Evolutionary conservation across 108 stramenopile genomes (phyloP).

Genomic region (Cyclotella kingstonii): DNA sequence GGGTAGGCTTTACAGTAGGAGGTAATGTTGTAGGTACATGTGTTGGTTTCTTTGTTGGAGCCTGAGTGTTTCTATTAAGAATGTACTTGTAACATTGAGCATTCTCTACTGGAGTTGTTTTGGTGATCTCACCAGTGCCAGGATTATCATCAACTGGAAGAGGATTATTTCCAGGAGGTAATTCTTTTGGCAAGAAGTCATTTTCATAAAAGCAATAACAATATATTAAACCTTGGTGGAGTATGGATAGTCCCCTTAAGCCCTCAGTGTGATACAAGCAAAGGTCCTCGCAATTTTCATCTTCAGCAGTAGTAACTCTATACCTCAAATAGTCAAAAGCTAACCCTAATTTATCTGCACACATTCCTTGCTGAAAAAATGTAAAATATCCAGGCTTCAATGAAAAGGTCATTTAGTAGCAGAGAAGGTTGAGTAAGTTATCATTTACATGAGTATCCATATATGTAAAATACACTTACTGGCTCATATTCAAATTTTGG

Average conservation of each 20-base stretch:
- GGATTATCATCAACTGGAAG: neutral
- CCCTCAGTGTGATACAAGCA: neutral
- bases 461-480: neutral
- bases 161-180: neutral
- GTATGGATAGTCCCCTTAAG: constrained; percentile 1
- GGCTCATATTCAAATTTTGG: neutral
- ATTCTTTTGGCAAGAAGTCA: neutral
- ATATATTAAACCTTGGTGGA: neutral
- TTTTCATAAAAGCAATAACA: constrained; percentile 8
- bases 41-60: constrained; percentile 20
- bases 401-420: neutral
- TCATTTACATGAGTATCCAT: neutral
- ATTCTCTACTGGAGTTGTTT: neutral
- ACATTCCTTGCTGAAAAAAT: neutral
- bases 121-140: constrained; percentile 3
- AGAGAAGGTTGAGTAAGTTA: neutral
- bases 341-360: neutral
- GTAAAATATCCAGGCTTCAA: neutral
- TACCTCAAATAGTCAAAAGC: constrained; percentile 6
- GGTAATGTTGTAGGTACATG: constrained; percentile 8
- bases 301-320: neutral
- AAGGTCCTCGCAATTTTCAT: neutral
- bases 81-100: constrained; percentile 3
- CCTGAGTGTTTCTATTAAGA: neutral
- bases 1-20: constrained; percentile 3